phyloP scores from a whole-genome alignment of 2,329 filamentous ascomycete genomes.

The Trichoderma brevicompactum region DNA sequence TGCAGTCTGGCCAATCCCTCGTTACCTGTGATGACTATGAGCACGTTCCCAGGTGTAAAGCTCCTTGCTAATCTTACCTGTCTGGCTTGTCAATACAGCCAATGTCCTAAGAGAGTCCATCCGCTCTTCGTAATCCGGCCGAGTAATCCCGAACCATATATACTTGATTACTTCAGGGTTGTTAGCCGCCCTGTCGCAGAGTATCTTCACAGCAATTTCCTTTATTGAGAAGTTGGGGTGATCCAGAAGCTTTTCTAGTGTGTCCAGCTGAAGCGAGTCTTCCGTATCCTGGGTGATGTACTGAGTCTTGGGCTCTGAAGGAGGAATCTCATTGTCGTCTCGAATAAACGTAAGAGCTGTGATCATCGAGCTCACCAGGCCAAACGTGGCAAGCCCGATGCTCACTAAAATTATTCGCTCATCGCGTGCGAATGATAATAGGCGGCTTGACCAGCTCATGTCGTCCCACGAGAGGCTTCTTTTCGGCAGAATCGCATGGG shows the following conservation, averaged over 20 bases:
- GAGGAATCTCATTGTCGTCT: conserved; percentile 68
- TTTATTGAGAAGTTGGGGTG: conserved; percentile 75
- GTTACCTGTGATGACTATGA: conserved; percentile 39
- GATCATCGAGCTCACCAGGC: conserved; percentile 61
- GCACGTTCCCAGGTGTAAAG: background rate
- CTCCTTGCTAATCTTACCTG: conserved; percentile 37
- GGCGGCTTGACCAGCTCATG: conserved; percentile 47
- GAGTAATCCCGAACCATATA: conserved; percentile 63
- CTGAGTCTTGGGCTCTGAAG: conserved; percentile 66
- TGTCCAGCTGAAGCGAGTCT: conserved; percentile 68
- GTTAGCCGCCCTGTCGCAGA: conserved; percentile 62
- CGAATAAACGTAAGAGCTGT: conserved; percentile 63
- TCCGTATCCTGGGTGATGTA: conserved; percentile 78
- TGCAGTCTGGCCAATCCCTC: conserved; percentile 53
- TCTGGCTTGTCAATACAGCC: conserved; percentile 55
- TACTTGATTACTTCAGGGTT: conserved; percentile 56
- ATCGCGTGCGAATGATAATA: conserved; percentile 48
- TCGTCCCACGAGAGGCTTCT: conserved; percentile 30
- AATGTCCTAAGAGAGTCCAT: conserved; percentile 61
- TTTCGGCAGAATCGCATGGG: conserved; percentile 8
- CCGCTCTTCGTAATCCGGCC: conserved; percentile 62
- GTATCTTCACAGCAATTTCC: conserved; percentile 66
- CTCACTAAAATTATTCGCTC: conserved; percentile 59
- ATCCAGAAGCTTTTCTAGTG: conserved; percentile 67
- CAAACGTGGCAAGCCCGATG: conserved; percentile 62